These are phyloP conservation scores for Ramaria sp. DNA, from an alignment of 768 basidiomycete genomes.

Conservation along the genomic window DNA sequence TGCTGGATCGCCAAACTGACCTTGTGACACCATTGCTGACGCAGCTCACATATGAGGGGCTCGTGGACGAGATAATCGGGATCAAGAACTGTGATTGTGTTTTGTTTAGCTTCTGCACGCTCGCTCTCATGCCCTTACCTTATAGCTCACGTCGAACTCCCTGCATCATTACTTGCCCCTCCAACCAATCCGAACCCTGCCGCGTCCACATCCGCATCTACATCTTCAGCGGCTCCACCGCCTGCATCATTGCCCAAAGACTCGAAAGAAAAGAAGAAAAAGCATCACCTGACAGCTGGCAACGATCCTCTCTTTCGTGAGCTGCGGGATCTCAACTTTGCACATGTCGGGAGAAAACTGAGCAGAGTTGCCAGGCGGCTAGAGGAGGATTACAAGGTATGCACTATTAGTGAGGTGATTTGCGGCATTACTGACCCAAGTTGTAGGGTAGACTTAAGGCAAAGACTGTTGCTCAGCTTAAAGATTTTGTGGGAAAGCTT, in stretches of 20 bases:
- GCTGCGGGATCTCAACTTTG: constrained; percentile 86
- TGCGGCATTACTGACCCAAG: constrained; percentile 4
- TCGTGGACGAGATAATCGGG: constrained; percentile 85
- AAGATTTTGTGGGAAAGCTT: constrained; percentile 91
- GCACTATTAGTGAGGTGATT: constrained; percentile 4
- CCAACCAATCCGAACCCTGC: constrained; percentile 34
- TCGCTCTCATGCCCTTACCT: constrained; percentile 1
- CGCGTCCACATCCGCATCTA: constrained; percentile 8
- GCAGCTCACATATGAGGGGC: constrained; percentile 92
- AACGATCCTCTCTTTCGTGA: constrained; percentile 78
- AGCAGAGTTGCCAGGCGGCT: constrained; percentile 74
- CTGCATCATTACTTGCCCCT: constrained; percentile 53
- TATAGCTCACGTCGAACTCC: constrained; percentile 72
- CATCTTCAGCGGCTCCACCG: constrained; percentile 5
- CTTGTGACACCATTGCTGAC: constrained; percentile 95
- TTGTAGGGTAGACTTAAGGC: constrained; percentile 70
- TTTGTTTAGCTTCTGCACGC: neutral
- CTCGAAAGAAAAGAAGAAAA: constrained; percentile 75
- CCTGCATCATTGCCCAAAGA: neutral
- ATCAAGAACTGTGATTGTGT: constrained; percentile 70
- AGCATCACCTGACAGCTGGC: constrained; percentile 67
- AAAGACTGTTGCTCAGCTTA: constrained; percentile 83
- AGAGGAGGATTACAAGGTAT: constrained; percentile 87
- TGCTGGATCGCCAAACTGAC: constrained; percentile 84
- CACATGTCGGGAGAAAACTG: constrained; percentile 71